Conservation (phyloP, 345 rosid genomes). For the Salix arbutifolia region DNA sequence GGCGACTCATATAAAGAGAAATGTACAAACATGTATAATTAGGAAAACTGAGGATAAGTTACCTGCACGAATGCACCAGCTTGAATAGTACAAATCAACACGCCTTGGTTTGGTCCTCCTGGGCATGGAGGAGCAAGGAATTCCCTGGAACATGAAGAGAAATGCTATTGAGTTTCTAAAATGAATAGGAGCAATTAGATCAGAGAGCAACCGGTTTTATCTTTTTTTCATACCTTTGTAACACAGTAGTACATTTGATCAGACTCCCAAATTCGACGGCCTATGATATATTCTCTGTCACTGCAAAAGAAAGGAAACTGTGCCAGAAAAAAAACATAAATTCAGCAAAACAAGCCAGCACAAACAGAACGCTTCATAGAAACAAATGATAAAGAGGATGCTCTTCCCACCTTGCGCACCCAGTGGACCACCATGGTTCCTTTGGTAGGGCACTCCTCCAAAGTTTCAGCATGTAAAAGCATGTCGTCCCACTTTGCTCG, state of each 20-base stretch:
- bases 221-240: slow-evolving; percentile 59
- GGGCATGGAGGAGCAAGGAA: slow-evolving; percentile 60
- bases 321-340: neutral
- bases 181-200: neutral
- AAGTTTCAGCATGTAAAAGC: slow-evolving; percentile 54
- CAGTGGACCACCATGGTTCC: slow-evolving; percentile 86
- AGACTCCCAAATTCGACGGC: slow-evolving; percentile 93
- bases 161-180: neutral
- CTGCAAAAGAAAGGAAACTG: slow-evolving; percentile 99
- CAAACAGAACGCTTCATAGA: slow-evolving; percentile 4
- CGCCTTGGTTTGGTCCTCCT: slow-evolving; percentile 76
- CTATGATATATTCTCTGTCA: slow-evolving; percentile 86
- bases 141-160: slow-evolving; percentile 56
- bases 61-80: slow-evolving; percentile 97
- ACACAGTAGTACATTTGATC: slow-evolving; percentile 73
- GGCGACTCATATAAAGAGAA: neutral
- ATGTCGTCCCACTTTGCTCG: slow-evolving; percentile 85
- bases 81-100: slow-evolving; percentile 88
- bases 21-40: neutral
- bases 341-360: slow-evolving; percentile 7
- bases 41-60: slow-evolving; percentile 13
- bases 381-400: neutral
- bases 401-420: slow-evolving; percentile 75
- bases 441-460: slow-evolving; percentile 64
- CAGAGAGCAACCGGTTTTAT: neutral